Percentiles rank a stretch among this genome's conserved stretches.
Evolutionary conservation across 148 eudicot genomes (phyloP).

Genomic region (Limonium bicolor): DNA sequence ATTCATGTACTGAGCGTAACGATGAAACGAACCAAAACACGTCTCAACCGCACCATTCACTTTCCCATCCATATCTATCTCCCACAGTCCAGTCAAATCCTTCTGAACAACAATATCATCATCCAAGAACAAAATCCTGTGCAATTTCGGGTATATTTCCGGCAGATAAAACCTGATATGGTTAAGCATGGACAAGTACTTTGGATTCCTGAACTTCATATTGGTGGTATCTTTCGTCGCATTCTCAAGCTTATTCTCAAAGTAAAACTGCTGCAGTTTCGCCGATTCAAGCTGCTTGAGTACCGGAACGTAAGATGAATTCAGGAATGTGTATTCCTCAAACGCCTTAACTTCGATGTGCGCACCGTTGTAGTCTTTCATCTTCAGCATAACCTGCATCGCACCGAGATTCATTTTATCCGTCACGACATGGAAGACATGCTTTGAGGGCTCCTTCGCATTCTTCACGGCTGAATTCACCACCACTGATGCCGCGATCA

Average conservation of each 20-base stretch:
- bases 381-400: conserved; percentile 92
- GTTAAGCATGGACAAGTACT: conserved; percentile 81
- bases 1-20: conserved; percentile 95
- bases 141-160: conserved; percentile 81
- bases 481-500: conserved; percentile 87
- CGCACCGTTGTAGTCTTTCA: conserved; percentile 80
- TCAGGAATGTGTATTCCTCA: conserved; percentile 78
- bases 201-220: conserved; percentile 95
- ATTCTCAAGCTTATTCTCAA: conserved; percentile 76
- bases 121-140: conserved; percentile 74
- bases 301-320: conserved; percentile 86
- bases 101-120: conserved; percentile 89
- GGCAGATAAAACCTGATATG: conserved; percentile 88
- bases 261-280: conserved; percentile 71
- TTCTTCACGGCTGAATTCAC: conserved; percentile 84
- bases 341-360: conserved; percentile 86
- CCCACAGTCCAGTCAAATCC: conserved; percentile 86
- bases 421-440: conserved; percentile 92
- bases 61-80: conserved; percentile 93
- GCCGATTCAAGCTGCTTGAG: conserved; percentile 86
- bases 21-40: conserved; percentile 89
- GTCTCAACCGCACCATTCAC: conserved; percentile 97
- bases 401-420: conserved; percentile 96
- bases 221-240: conserved; percentile 88
- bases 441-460: conserved; percentile 74